Evolutionary conservation across 139 green algal species (phyloP).

Genomic region (Pseudopediastrum boryanum): DNA sequence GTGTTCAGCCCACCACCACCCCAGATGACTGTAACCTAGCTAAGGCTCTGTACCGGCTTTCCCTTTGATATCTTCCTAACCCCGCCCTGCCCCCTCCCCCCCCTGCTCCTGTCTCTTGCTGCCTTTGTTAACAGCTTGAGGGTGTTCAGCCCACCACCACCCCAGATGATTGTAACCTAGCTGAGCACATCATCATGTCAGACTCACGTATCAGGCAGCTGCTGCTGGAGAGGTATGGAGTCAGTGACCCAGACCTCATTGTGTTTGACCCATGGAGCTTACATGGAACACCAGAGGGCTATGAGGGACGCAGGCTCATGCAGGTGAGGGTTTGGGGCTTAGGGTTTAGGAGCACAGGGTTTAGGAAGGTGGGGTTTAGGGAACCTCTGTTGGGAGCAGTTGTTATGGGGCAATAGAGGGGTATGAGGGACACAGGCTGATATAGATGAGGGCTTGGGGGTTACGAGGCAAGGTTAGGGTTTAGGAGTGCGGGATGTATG

Average conservation of each 20-base stretch:
- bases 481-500: too few relatives aligned
- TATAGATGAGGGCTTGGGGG: too few relatives aligned
- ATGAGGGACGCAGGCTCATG: constrained; percentile 30
- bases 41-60: constrained; percentile 45
- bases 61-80: background rate
- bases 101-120: background rate
- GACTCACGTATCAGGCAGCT: constrained; percentile 51
- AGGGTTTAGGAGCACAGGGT: too few relatives aligned
- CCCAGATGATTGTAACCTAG: constrained; percentile 70
- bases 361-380: too few relatives aligned
- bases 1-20: constrained; percentile 70
- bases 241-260: constrained; percentile 63
- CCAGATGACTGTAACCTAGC: constrained; percentile 72
- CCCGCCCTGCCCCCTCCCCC: background rate
- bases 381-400: too few relatives aligned
- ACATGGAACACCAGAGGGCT: constrained; percentile 40
- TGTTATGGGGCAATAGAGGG: too few relatives aligned
- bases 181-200: constrained; percentile 66
- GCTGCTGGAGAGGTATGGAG: constrained; percentile 69
- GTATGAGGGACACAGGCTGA: too few relatives aligned
- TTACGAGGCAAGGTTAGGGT: too few relatives aligned
- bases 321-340: constrained; percentile 29
- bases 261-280: constrained; percentile 76
- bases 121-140: constrained; percentile 44
- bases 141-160: constrained; percentile 73